These are phyloP conservation scores for Wallacemonas sp. DNA, from an alignment of 208 protist species.

Conservation along the genomic window DNA sequence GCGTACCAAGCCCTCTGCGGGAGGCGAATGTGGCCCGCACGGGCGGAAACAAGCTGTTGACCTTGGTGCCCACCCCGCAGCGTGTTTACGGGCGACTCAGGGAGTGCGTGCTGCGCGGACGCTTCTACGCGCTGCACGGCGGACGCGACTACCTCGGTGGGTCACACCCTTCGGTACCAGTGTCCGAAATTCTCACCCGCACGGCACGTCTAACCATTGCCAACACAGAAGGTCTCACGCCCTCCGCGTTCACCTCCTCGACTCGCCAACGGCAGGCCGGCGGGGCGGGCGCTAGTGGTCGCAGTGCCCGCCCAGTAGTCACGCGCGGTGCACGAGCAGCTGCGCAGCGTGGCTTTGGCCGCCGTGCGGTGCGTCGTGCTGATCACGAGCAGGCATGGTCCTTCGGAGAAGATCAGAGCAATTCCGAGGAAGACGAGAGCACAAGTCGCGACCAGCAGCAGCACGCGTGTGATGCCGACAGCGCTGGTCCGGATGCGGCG, in stretches of 20 bases:
- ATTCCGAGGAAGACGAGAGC: slow-evolving; percentile 9
- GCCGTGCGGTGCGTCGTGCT: background rate
- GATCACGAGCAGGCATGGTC: slow-evolving; percentile 3
- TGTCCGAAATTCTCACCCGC: slow-evolving; percentile 40
- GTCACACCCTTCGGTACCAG: slow-evolving; percentile 46
- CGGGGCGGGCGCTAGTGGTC: too few relatives aligned
- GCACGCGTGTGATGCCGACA: slow-evolving; percentile 12
- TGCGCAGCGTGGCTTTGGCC: background rate
- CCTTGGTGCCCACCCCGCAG: slow-evolving; percentile 74
- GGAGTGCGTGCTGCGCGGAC: slow-evolving; percentile 39
- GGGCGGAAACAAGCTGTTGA: slow-evolving; percentile 63
- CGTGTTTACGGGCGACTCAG: slow-evolving; percentile 59
- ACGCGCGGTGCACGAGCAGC: background rate
- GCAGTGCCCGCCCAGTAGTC: too few relatives aligned
- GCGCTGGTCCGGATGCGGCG: too few relatives aligned
- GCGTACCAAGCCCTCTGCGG: slow-evolving; percentile 26
- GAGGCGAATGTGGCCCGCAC: slow-evolving; percentile 17
- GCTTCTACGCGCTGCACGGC: slow-evolving; percentile 53
- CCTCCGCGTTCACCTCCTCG: too few relatives aligned
- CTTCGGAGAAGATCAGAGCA: background rate
- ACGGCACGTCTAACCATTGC: slow-evolving; percentile 18
- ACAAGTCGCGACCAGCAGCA: background rate
- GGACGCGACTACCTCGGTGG: slow-evolving; percentile 62
- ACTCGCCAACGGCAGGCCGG: too few relatives aligned
- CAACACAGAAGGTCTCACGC: too few relatives aligned